These are phyloP conservation scores for Colletotrichum camelliae DNA, from an alignment of 2,329 filamentous ascomycete species.

Conservation along the genomic window DNA sequence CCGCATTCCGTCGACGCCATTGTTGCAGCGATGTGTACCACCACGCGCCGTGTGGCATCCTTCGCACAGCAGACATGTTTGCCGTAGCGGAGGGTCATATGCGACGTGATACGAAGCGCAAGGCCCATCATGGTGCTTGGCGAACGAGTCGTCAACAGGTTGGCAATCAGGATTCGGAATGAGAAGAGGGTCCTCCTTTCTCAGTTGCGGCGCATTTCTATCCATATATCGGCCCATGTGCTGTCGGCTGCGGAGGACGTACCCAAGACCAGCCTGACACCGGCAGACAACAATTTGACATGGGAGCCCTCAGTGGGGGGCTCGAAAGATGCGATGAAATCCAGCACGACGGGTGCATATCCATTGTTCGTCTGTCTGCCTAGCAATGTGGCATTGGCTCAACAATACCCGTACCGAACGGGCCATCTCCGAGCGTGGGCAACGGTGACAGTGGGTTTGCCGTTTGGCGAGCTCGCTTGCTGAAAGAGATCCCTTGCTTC, in stretches of 20 bases:
- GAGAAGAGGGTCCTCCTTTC: slow-evolving; percentile 1
- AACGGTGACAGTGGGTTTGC: background rate
- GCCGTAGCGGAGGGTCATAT: background rate
- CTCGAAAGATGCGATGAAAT: slow-evolving; percentile 14
- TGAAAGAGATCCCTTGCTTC: slow-evolving; percentile 10
- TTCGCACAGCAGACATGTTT: background rate
- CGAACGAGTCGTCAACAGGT: slow-evolving; percentile 2
- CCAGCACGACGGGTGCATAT: background rate
- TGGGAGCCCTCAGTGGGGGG: background rate
- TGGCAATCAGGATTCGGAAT: slow-evolving; percentile 1
- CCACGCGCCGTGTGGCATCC: background rate
- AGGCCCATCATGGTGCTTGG: slow-evolving; percentile 8
- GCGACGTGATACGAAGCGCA: slow-evolving; percentile 12
- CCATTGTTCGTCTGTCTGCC: background rate
- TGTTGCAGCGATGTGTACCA: background rate
- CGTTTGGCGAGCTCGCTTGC: slow-evolving; percentile 4
- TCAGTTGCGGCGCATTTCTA: slow-evolving; percentile 4
- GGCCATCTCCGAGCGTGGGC: slow-evolving; percentile 6
- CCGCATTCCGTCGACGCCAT: background rate
- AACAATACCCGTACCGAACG: slow-evolving; percentile 9
- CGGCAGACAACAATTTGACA: slow-evolving; percentile 10
- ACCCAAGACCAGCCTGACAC: slow-evolving; percentile 12
- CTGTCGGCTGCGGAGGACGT: background rate
- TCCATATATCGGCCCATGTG: slow-evolving; percentile 12
- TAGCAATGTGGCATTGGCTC: background rate